Conservation (phyloP, 1,139 yeast genomes). For the Zygoascus meyerae region DNA sequence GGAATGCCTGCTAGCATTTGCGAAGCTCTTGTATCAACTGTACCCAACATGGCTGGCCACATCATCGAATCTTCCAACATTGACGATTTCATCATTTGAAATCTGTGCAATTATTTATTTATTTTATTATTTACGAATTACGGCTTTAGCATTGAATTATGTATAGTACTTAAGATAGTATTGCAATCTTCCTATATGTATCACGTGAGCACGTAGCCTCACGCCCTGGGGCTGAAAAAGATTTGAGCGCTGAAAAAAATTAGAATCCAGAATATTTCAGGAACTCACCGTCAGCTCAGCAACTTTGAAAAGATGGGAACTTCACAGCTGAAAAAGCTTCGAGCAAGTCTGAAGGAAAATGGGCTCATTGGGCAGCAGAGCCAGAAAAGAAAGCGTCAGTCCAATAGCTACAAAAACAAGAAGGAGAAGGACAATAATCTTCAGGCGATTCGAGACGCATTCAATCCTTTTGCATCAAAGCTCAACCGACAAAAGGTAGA, state of each 20-base stretch:
- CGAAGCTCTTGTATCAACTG: not conserved
- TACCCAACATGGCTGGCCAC: constrained; percentile 1
- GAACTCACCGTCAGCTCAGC: not conserved
- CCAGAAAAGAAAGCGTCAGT: constrained; percentile 46
- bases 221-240: constrained; percentile 3
- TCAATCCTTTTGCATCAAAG: constrained; percentile 84
- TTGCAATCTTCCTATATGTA: not conserved
- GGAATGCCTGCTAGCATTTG: not conserved
- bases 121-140: no score
- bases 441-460: constrained; percentile 63
- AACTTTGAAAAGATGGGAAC: constrained; percentile 82
- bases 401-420: constrained; percentile 49
- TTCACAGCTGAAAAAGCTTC: constrained; percentile 78
- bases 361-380: constrained; percentile 83
- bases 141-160: no score
- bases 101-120: not conserved
- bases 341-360: constrained; percentile 65
- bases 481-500: constrained; percentile 60
- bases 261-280: not conserved
- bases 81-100: constrained; percentile 4
- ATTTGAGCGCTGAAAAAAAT: constrained; percentile 3
- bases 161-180: no score
- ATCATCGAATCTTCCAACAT: not conserved
- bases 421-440: constrained; percentile 54
- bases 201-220: not conserved